phyloP scores from a whole-genome alignment of 768 basidiomycete genomes.

The Boletus insuetus region DNA sequence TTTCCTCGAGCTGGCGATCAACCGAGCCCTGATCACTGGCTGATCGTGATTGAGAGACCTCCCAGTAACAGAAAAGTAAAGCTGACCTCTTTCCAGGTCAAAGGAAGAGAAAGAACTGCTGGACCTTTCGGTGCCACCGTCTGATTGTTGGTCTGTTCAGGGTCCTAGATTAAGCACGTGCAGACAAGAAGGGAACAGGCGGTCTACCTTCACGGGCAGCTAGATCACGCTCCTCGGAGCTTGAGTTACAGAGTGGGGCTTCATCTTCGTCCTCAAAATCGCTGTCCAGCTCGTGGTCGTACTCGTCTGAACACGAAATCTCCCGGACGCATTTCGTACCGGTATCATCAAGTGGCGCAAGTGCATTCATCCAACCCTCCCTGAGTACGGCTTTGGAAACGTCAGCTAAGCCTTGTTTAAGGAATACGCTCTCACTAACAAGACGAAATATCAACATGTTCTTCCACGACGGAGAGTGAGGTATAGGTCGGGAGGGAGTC shows the following conservation, averaged over 20 bases:
- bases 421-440: conserved; percentile 2
- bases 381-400: conserved; percentile 7
- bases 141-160: conserved; percentile 5
- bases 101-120: conserved; percentile 8
- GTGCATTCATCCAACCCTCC: conserved; percentile 7
- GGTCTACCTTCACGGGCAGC: conserved; percentile 1
- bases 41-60: conserved; percentile 8
- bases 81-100: conserved; percentile 10
- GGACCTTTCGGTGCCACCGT: background rate
- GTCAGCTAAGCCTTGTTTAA: background rate
- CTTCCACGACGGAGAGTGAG: conserved; percentile 13
- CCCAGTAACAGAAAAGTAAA: background rate
- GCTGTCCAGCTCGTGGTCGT: conserved; percentile 25
- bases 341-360: background rate
- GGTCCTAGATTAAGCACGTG: background rate
- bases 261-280: conserved; percentile 25
- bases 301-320: conserved; percentile 5
- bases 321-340: background rate
- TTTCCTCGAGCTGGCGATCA: conserved; percentile 1
- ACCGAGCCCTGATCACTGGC: background rate
- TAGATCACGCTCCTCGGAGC: background rate
- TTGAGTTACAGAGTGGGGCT: background rate
- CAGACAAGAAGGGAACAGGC: background rate
- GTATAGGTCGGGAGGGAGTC: conserved; percentile 10
- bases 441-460: conserved; percentile 2